Base-by-base conservation (phyloP, 305 asterid genomes). In the Galium porrigens region DNA sequence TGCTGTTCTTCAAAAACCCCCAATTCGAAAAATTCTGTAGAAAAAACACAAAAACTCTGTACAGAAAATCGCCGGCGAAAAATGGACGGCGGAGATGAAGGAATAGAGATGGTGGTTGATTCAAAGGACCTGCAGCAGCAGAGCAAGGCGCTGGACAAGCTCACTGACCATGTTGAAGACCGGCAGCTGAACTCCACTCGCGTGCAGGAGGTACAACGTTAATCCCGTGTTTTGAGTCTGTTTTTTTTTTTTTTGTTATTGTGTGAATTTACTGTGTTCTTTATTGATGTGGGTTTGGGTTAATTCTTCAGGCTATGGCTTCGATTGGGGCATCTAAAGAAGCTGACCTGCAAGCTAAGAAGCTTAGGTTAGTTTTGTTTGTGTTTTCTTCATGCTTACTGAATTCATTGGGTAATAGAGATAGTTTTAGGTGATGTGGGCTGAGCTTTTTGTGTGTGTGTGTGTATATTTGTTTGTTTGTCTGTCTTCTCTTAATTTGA, bases 121-220 rank as follows among this genome's bases (percentile, higher is more conserved):
- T 90, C 97, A 0, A 90, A 90, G 75, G 97, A 88, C 72, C 70
- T 84, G 77, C 96, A 88, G 79, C 94, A 91, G 84, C 96, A 92
- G 83, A 89, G 83, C 82, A 92, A 92, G 75, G 98, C 96, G 8
- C 72, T 91, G 53, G 96, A 91, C 71, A 91, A 91, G 71, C 96
- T 91, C 53, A 89, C 98, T 25, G 96, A 91, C 71, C 95, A 94
- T 68, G 98, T 91, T 63, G 98, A 91, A 83, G 98, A 91, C 82
- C 96, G 96, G 65, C 96, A 91, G 72, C 96, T 88, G 64, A 90
- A 91, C 73, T 91, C 98, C 9, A 89, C 95, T 57, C 81, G 98
- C 69, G 98, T 91, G 64, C 98, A 91, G 76, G 89, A 87, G 81
- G 94, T 88, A 53, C 22, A 22, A 8, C 20, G 12, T 15, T 53